Evolutionary conservation across 352 stramenopile species (phyloP).

Genomic region (Thraustochytrium striatum): DNA sequence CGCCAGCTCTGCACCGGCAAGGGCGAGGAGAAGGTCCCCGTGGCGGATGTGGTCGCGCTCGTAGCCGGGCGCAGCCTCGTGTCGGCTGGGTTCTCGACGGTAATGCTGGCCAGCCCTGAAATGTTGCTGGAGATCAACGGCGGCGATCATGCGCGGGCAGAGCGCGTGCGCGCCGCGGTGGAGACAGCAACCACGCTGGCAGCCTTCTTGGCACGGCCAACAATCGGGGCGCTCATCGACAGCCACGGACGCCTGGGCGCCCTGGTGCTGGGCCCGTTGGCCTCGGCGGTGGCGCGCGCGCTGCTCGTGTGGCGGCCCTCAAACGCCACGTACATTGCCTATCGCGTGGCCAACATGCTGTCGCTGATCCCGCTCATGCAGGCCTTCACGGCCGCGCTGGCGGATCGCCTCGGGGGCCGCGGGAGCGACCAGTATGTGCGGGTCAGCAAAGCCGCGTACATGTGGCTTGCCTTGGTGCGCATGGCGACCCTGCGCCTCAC

Average conservation of each 20-base stretch:
- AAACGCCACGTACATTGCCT: slow-evolving; percentile 17
- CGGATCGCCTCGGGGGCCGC: slow-evolving; percentile 29
- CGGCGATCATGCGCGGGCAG: slow-evolving; percentile 5
- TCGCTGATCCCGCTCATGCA: slow-evolving; percentile 34
- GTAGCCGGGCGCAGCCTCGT: slow-evolving; percentile 17
- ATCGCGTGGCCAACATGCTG: slow-evolving; percentile 26
- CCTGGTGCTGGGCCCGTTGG: background rate
- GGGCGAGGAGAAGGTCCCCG: no score
- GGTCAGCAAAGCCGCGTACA: background rate
- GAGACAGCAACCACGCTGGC: slow-evolving; percentile 28
- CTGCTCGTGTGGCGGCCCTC: slow-evolving; percentile 13
- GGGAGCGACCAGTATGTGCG: slow-evolving; percentile 4
- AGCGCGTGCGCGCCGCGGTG: background rate
- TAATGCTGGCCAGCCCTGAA: background rate
- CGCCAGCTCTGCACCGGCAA: no score
- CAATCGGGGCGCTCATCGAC: slow-evolving; percentile 28
- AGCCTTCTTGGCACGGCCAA: background rate
- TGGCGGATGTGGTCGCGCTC: background rate
- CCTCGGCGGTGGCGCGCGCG: slow-evolving; percentile 2
- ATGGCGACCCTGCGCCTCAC: slow-evolving; percentile 10
- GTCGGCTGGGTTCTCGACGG: slow-evolving; percentile 9
- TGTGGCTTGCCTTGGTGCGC: slow-evolving; percentile 16
- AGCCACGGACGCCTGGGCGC: slow-evolving; percentile 5
- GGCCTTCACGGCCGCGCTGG: slow-evolving; percentile 20
- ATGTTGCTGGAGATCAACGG: slow-evolving; percentile 32